Percentiles rank a stretch among this genome's conserved stretches.
These are phyloP conservation scores for Pseudocohnilembus persalinus DNA, from an alignment of 169 alveolate species.

Conservation along the genomic window DNA sequence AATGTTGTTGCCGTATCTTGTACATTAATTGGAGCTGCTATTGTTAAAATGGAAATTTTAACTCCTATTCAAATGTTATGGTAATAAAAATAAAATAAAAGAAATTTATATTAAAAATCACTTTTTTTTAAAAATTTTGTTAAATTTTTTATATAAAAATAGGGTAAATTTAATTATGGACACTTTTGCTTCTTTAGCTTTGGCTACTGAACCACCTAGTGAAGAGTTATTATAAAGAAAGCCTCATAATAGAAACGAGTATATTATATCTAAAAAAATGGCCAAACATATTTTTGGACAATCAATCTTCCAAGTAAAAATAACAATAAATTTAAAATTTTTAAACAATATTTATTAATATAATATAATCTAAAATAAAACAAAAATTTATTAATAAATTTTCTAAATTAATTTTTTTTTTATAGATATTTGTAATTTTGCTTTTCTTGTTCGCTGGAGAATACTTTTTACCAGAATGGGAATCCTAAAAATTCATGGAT, in stretches of 20 bases:
- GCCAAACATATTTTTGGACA: slow-evolving; percentile 69
- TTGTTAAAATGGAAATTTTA: slow-evolving; percentile 39
- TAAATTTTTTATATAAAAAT: too few relatives aligned
- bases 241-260: slow-evolving; percentile 87
- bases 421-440: slow-evolving; percentile 44
- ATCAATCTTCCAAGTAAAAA: slow-evolving; percentile 10
- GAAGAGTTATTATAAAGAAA: slow-evolving; percentile 80
- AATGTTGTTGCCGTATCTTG: slow-evolving; percentile 87
- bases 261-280: slow-evolving; percentile 83
- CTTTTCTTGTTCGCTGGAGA: slow-evolving; percentile 78
- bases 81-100: slow-evolving; percentile 16
- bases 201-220: slow-evolving; percentile 94
- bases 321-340: not conserved
- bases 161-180: slow-evolving; percentile 92
- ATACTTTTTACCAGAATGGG: slow-evolving; percentile 78
- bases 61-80: slow-evolving; percentile 63
- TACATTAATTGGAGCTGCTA: slow-evolving; percentile 83
- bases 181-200: slow-evolving; percentile 90
- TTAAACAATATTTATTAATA: too few relatives aligned
- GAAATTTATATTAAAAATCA: too few relatives aligned
- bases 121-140: too few relatives aligned
- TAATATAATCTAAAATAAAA: too few relatives aligned
- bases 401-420: too few relatives aligned
- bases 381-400: too few relatives aligned
- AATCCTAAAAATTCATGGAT: slow-evolving; percentile 9